Conservation (phyloP, 1,139 yeast genomes). For the Taphrina flavorubra region DNA sequence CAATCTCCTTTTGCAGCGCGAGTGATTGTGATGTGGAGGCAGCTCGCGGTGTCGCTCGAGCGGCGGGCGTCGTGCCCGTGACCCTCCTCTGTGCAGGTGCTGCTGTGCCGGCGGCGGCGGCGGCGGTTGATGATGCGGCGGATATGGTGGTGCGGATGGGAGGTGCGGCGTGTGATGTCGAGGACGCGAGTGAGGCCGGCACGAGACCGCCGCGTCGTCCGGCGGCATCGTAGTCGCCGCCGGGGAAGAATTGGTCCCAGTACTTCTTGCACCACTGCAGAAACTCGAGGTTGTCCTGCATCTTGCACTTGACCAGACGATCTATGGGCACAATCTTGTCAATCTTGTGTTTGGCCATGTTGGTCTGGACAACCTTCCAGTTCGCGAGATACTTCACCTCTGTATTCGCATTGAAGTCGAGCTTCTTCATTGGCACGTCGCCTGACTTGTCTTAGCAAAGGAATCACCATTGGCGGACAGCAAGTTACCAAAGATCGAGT, state of each 20-base stretch:
- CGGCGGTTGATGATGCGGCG: constrained; percentile 15
- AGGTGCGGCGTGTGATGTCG: constrained; percentile 14
- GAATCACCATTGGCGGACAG: constrained; percentile 54
- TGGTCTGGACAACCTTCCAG: constrained; percentile 81
- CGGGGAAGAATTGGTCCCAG: constrained; percentile 79
- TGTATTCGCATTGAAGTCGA: constrained; percentile 62
- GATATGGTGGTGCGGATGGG: constrained; percentile 15
- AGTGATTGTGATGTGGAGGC: constrained; percentile 36
- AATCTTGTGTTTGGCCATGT: constrained; percentile 72
- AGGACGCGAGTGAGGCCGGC: constrained; percentile 21
- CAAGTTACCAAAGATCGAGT: constrained; percentile 78
- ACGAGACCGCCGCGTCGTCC: constrained; percentile 56
- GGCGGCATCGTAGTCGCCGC: constrained; percentile 70
- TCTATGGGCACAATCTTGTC: constrained; percentile 82
- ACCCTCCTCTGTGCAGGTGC: constrained; percentile 21
- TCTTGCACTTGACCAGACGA: constrained; percentile 77
- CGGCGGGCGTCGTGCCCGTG: constrained; percentile 8
- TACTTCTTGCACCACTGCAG: constrained; percentile 86
- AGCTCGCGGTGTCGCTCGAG: constrained; percentile 40
- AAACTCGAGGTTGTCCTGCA: constrained; percentile 92
- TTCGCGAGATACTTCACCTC: constrained; percentile 82
- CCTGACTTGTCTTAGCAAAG: constrained; percentile 17
- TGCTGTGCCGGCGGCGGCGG: neutral
- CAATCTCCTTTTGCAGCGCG: constrained; percentile 46
- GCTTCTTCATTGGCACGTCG: constrained; percentile 40